Evolutionary conservation across 768 basidiomycete species (phyloP), one percentile per base, ranked within the genome.

Genomic region (Baorangia bicolor): DNA sequence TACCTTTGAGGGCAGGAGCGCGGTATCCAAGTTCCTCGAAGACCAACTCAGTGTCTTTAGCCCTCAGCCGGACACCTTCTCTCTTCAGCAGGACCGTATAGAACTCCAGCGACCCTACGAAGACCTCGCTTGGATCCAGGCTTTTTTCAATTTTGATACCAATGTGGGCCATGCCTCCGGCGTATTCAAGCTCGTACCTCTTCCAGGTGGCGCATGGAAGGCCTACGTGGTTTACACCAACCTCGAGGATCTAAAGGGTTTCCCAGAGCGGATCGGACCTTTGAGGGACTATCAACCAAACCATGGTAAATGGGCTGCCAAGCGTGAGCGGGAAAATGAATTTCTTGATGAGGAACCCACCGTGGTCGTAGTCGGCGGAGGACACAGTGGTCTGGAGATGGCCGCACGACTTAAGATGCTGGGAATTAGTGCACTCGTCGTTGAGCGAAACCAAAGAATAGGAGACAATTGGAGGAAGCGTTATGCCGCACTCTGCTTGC

Each of bases 341-440:
- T 72, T 63, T 38, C 3, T 69, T 11, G 77, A 79, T 27, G 66
- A 68, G 18, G 76, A 82, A 25, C 84, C 85, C 0, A 66, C 71
- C 7, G 85, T 85, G 3, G 58, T 87, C 53, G 69, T 86, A 31
- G 70, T 79, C 28, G 78, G 80, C 2, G 79, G 72, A 13, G 79
- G 82, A 5, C 84, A 85, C 49, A 74, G 77, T 44, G 86, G 86
- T 4, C 63, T 85, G 34, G 80, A 78, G 10, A 60, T 82, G 21
- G 83, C 83, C 0, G 86, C 84, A n/a, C 74, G 84, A 39, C 76
- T 88, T 40, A 69, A 73, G 49, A 64, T 68, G 60, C 53, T 71
- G 1, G 55, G 62, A 2, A 23, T 61, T 3, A 50, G 41, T 20
- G 42, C 64, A 33, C 59, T 70, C 25, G 49, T 70, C 18, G 53